Evolutionary conservation across 257 asterid species (phyloP), one percentile per base, ranked within the genome.

Genomic region (Dorcoceras hygrometricum): DNA sequence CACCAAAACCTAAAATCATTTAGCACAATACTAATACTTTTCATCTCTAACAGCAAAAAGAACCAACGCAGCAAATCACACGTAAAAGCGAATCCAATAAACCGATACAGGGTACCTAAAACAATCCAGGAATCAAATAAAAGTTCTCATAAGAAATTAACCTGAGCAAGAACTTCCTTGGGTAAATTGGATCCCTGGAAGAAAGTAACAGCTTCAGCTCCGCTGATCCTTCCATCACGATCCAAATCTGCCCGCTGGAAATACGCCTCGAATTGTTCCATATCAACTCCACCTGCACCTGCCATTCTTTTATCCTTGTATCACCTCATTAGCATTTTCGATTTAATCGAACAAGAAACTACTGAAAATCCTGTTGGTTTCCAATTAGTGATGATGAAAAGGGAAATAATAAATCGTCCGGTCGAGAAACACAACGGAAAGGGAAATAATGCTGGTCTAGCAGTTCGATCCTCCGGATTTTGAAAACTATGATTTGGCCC

Each of bases 201-300:
- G 72, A 92, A 89, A 36, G 73, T 54, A 66, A 92, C 96, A 67
- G 98, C 98, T 80, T 92, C 98, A 69, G 59, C 86, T 54, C 98
- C 98, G 69, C 95, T 92, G 78, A 92, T 87, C 80, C 87, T 83
- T 46, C 98, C 96, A 67, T 92, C 98, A 34, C 86, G 96, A 87
- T 92, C 95, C 90, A 82, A 76, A 86, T 92, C 97, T 43, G 98
- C 98, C 79, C 87, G 78, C 46, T 83, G 90, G 61, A 92, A 92
- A 74, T 69, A 92, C 56, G 76, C 86, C 81, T 92, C 98, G 71
- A 92, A 92, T 77, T 89, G 89, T 29, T 92, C 95, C 89, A 79
- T 77, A 71, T 66, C 74, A 19, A 56, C 70, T 29, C 77, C 83
- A 67, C 82, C 84, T 59, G 79, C 59, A 26, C 75, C 81, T 60